A percentile compares a stretch with the other conserved stretches of the same genome.
These are phyloP conservation scores for Penicillium ochrochloron DNA, from an alignment of 495 filamentous ascomycete genomes.

Conservation along the genomic window DNA sequence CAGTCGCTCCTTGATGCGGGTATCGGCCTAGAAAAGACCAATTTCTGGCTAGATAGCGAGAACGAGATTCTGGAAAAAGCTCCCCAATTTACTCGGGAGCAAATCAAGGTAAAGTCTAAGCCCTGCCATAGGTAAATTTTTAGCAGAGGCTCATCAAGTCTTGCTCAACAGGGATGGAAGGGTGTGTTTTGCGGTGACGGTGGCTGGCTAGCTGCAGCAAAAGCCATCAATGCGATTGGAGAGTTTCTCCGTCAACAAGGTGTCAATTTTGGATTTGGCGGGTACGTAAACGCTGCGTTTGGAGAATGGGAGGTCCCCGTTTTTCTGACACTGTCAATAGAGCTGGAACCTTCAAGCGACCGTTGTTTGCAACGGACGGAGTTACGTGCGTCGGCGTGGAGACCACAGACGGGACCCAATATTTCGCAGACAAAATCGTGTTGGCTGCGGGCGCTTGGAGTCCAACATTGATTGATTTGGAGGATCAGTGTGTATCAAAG, in stretches of 20 bases:
- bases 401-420: constrained; percentile 38
- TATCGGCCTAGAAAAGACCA: constrained; percentile 26
- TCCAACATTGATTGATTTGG: constrained; percentile 39
- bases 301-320: background rate
- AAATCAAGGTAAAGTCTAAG: constrained; percentile 19
- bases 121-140: background rate
- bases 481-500: constrained; percentile 48
- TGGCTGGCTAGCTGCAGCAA: constrained; percentile 30
- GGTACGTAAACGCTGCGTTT: constrained; percentile 7
- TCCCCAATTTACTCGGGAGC: constrained; percentile 19
- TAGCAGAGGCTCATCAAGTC: background rate
- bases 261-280: constrained; percentile 26
- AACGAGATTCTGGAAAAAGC: constrained; percentile 20
- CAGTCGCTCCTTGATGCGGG: constrained; percentile 23
- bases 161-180: constrained; percentile 23
- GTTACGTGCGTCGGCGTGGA: constrained; percentile 36
- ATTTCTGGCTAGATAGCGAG: constrained; percentile 18
- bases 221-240: constrained; percentile 30
- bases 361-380: constrained; percentile 20
- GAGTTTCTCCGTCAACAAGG: constrained; percentile 17
- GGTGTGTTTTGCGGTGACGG: constrained; percentile 24
- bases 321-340: constrained; percentile 8
- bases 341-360: constrained; percentile 25
- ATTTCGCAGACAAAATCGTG: constrained; percentile 42
- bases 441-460: constrained; percentile 47